Percentiles rank a stretch among this genome's conserved stretches.
Evolutionary conservation across 2,329 filamentous ascomycete genomes (phyloP).

Genomic region (Hortaea werneckii): DNA sequence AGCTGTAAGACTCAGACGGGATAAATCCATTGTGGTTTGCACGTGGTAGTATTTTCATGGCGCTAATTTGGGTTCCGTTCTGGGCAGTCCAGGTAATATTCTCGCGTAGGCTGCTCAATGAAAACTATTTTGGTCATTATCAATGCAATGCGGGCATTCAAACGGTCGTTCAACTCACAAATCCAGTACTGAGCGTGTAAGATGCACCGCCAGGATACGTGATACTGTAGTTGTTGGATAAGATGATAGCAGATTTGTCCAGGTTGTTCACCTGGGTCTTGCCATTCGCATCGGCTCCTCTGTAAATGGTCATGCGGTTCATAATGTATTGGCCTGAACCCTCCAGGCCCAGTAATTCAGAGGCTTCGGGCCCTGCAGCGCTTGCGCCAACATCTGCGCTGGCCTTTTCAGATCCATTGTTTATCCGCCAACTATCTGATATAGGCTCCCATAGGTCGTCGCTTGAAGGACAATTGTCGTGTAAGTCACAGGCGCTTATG

Average conservation of each 20-base stretch:
- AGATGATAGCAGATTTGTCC: conserved; percentile 1
- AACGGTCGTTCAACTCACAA: conserved; percentile 4
- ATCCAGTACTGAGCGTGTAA: conserved; percentile 6
- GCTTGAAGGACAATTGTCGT: conserved; percentile 1
- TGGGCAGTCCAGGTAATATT: background rate
- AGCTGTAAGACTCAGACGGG: conserved; percentile 8
- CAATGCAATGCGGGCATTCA: background rate
- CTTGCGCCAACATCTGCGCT: background rate
- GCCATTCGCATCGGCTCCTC: background rate
- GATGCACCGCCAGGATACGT: conserved; percentile 1
- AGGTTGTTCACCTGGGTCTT: background rate
- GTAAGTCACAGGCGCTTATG: conserved; percentile 4
- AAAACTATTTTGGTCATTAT: conserved; percentile 6
- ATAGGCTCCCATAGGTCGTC: conserved; percentile 2
- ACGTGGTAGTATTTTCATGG: conserved; percentile 1
- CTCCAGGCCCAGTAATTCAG: conserved; percentile 5
- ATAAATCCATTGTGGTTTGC: conserved; percentile 6
- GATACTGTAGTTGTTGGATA: conserved; percentile 5
- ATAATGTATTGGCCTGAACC: conserved; percentile 3
- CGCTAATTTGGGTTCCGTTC: background rate
- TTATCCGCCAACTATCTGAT: conserved; percentile 1
- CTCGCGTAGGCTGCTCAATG: conserved; percentile 1
- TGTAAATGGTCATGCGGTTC: conserved; percentile 2
- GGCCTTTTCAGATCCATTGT: background rate
- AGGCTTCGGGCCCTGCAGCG: conserved; percentile 4